Evolutionary conservation across 1,284 basidiomycete species (phyloP).

Genomic region (Pterula multifida): DNA sequence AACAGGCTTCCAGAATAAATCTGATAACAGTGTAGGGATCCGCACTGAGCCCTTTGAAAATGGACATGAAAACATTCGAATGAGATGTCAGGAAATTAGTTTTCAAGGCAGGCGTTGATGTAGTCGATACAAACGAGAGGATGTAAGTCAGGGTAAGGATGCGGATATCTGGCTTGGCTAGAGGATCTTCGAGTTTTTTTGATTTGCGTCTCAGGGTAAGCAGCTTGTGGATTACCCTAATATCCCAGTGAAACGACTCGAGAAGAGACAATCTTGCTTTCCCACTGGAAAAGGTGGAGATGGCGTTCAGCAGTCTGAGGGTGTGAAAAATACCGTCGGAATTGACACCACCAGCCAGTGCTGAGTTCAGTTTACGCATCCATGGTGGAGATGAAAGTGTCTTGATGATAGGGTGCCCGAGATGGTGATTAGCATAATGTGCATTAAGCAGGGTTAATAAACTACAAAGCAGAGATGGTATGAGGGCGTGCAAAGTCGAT

Average conservation of each 20-base stretch:
- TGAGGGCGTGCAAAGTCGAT: neutral
- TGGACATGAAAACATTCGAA: slow-evolving; percentile 41
- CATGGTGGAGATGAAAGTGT: slow-evolving; percentile 40
- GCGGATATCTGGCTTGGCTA: slow-evolving; percentile 57
- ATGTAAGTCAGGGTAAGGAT: slow-evolving; percentile 57
- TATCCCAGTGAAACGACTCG: slow-evolving; percentile 65
- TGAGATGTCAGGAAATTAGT: slow-evolving; percentile 55
- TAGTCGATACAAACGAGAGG: slow-evolving; percentile 50
- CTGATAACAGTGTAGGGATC: slow-evolving; percentile 49
- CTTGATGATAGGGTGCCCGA: slow-evolving; percentile 49
- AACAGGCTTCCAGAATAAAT: slow-evolving; percentile 50
- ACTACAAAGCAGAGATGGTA: slow-evolving; percentile 35
- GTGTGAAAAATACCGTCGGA: slow-evolving; percentile 53
- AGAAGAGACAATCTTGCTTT: slow-evolving; percentile 46
- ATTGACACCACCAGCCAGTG: slow-evolving; percentile 40
- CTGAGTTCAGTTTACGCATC: slow-evolving; percentile 42
- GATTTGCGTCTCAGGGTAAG: slow-evolving; percentile 53
- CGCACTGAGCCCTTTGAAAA: slow-evolving; percentile 57
- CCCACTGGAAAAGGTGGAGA: slow-evolving; percentile 54
- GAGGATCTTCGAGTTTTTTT: slow-evolving; percentile 25
- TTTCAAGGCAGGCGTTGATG: slow-evolving; percentile 40
- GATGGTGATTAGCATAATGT: slow-evolving; percentile 51
- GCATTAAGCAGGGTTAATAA: slow-evolving; percentile 47
- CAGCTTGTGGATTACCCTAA: slow-evolving; percentile 61
- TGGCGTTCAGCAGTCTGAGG: slow-evolving; percentile 46